Base-by-base conservation (phyloP, 2,329 filamentous ascomycete genomes). In the Diplocarpon rosae region DNA sequence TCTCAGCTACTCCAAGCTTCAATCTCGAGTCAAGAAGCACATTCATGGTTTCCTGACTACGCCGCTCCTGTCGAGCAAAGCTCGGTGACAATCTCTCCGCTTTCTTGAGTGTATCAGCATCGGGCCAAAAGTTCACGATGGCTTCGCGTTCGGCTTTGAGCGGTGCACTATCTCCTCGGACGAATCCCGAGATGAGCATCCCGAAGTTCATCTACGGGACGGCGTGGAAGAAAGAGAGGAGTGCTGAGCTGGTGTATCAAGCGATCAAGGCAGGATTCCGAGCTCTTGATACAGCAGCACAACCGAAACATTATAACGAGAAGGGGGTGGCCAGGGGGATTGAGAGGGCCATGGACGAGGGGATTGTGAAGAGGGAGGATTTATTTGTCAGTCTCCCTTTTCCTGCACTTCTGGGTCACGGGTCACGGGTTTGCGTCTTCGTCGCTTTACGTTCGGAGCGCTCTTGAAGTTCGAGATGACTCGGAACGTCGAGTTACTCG, bases 201-300 rank as follows among this genome's bases (percentile, higher is more conserved):
- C 74, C 73, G 5, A 70, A 67, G 49, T 66, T 80, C 27, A 56
- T 92, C 50, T 92, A 92, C 61, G 85, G 85, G 41, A 90, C 85
- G 2, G 85, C 85, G n/a, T 90, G 85, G 85, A 92, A 92, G 63
- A 80, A 82, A 56, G 76, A 81, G 1, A 65, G 65, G 14, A 87
- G 83, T 0, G 70, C 73, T 15, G 67, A 74, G 43, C 69, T 90
- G 2, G 85, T 92, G 16, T 75, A 80, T 54, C 63, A 72, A 50
- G 85, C 86, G 1, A 59, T 92, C 29, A 69, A 69, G 36, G 66
- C 74, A 36, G 85, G 85, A 5, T 92, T 90, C 55, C 72, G 78
- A 28, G 83, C 70, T 37, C 66, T 92, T 48, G 85, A 92, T 59
- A 90, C 85, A 0, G 85, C 85, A 9, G 83, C 81, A 13, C 83